These are phyloP conservation scores for Sporothrix schenckii DNA, from an alignment of 2,329 filamentous ascomycete species.

Conservation along the genomic window DNA sequence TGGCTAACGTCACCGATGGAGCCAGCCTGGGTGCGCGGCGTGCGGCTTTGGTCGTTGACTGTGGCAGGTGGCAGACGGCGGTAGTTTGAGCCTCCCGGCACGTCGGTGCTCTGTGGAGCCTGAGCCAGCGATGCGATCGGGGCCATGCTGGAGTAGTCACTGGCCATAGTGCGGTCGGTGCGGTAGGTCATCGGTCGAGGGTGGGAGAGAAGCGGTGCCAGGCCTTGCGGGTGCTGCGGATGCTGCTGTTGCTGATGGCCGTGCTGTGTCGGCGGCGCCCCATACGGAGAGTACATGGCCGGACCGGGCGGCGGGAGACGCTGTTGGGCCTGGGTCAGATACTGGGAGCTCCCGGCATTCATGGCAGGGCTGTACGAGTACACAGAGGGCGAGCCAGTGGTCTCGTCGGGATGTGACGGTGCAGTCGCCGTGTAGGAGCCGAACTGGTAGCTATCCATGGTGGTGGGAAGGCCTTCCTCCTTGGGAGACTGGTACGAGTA, in stretches of 20 bases:
- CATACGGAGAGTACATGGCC: not conserved
- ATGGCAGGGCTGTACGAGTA: not conserved
- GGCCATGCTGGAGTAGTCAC: not conserved
- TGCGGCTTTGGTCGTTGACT: not conserved
- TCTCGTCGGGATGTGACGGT: not conserved
- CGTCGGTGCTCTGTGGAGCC: not conserved
- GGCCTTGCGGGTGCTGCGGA: not conserved
- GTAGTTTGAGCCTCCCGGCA: not conserved
- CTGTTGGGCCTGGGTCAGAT: not conserved
- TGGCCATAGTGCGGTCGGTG: not conserved
- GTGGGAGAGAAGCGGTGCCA: not conserved
- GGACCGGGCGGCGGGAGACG: conserved; percentile 14
- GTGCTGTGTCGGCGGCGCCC: not conserved
- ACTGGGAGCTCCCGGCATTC: not conserved
- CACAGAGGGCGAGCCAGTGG: not conserved
- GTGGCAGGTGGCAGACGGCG: not conserved
- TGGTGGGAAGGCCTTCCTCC: not conserved
- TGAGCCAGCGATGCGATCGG: not conserved
- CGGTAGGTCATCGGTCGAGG: not conserved
- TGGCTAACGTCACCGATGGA: not conserved
- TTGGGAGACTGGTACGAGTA: not conserved
- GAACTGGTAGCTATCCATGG: conserved; percentile 5
- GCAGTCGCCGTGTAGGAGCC: not conserved
- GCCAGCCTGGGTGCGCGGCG: not conserved
- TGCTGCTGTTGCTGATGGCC: conserved; percentile 6